Conservation (phyloP, 768 basidiomycete genomes). For the Cyclocybe cylindracea region DNA sequence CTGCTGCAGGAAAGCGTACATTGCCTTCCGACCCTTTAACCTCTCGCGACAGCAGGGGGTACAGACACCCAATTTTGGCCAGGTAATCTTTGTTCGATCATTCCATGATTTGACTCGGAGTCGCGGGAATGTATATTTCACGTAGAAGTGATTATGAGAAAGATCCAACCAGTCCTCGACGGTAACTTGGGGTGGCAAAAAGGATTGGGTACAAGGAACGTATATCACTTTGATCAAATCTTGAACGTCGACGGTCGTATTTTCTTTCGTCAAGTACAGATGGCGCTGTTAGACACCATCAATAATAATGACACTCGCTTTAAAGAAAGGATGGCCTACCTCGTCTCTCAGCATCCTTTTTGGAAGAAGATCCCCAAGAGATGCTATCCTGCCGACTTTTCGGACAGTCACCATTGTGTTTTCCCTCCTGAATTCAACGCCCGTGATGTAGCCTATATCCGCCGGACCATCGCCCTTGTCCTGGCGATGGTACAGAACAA, state of each 20-base stretch:
- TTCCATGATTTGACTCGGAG: conserved; percentile 40
- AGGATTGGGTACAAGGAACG: conserved; percentile 41
- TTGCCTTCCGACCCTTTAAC: conserved; percentile 25
- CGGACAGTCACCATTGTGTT: conserved; percentile 31
- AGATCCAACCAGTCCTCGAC: conserved; percentile 48
- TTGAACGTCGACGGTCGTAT: conserved; percentile 27
- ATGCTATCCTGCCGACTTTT: conserved; percentile 51
- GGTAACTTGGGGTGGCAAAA: conserved; percentile 20
- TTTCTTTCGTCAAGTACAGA: conserved; percentile 57
- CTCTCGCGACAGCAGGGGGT: conserved; percentile 38
- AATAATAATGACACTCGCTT: neutral
- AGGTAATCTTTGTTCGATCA: conserved; percentile 28
- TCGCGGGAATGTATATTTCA: conserved; percentile 50
- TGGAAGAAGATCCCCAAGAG: conserved; percentile 42
- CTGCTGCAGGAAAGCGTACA: conserved; percentile 35
- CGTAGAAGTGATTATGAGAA: conserved; percentile 61
- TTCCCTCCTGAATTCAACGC: conserved; percentile 25
- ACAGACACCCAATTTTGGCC: conserved; percentile 46
- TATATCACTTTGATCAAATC: conserved; percentile 50
- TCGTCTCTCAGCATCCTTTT: conserved; percentile 50
- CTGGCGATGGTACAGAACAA: conserved; percentile 47
- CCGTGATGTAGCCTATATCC: conserved; percentile 53
- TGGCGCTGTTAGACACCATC: conserved; percentile 46
- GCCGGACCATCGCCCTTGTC: conserved; percentile 44
- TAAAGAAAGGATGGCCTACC: conserved; percentile 33